These are phyloP conservation scores for Quercus ilex DNA, from an alignment of 306 rosid species.

Conservation along the genomic window DNA sequence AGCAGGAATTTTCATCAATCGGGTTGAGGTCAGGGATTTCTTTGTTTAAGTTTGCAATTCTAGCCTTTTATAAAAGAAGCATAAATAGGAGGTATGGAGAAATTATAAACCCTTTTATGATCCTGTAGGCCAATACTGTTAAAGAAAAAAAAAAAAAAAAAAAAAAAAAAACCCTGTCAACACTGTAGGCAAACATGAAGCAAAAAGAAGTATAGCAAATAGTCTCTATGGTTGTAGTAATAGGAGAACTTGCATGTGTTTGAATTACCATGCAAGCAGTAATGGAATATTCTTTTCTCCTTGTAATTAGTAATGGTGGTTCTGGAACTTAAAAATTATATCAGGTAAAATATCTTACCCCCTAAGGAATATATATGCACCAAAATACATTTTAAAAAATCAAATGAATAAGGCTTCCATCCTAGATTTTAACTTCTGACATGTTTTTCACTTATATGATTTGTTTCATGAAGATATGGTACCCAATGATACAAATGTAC, in stretches of 20 bases:
- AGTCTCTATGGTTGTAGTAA: background rate
- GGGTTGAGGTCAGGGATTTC: conserved; percentile 72
- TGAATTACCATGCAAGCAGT: background rate
- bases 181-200: background rate
- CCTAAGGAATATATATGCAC: background rate
- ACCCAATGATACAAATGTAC: background rate
- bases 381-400: background rate
- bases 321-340: background rate
- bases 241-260: background rate
- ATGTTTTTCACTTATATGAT: background rate
- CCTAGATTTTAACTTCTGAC: background rate
- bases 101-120: background rate
- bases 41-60: conserved; percentile 10
- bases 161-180: background rate
- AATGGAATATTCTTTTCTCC: background rate
- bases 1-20: conserved; percentile 80
- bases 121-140: background rate
- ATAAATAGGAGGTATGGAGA: background rate
- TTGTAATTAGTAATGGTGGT: background rate
- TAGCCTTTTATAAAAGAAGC: conserved; percentile 6
- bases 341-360: background rate
- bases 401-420: background rate
- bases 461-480: background rate
- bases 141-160: background rate
- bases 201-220: background rate